Evolutionary conservation across 2,329 filamentous ascomycete genomes (phyloP), one percentile per base, ranked within the genome.

Genomic region (Fusarium luffae): DNA sequence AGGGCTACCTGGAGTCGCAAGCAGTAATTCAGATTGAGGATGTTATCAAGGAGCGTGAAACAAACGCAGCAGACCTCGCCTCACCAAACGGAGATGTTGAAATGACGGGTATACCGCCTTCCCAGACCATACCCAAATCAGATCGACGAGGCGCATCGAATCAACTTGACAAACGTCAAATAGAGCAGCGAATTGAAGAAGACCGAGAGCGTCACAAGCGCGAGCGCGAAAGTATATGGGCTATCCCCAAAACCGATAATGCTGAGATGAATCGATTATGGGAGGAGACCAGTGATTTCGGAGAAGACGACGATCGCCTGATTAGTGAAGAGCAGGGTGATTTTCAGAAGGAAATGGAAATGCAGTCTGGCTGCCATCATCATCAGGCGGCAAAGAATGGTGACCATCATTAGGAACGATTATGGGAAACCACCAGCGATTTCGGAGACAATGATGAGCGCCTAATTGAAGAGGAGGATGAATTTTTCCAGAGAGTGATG

Each of bases 131-230:
- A n/a, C 78, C 80, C 1, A 80, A 77, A 64, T 74, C 77, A 18
- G 73, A 74, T 13, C 79, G 73, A 63, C 77, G 74, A 62, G 75
- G 69, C 47, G 77, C 68, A 61, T 75, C 78, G 7, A 79, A 81
- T 28, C 79, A 82, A 18, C 79, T 96, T 54, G 93, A 98, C 76
- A 96, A 95, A 81, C 88, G 92, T 59, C 93, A 97, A 81, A 92
- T 98, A 55, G 94, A 98, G 81, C 94, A 98, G 82, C 86, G 96
- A 42, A 97, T 99, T 68, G 97, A 99, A 74, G 97, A 99, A 81
- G 96, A 99, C 79, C 86, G 96, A 5, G 96, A 99, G 79, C 85
- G 96, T 44, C 97, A 99, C 80, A 99, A 99, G 84, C 85, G 95
- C 44, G 84, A 95, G 75, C 85, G 96, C 23, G 96, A 99, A 82